Base-by-base conservation (phyloP, 2,329 filamentous ascomycete species). In the Claviceps purpurea region DNA sequence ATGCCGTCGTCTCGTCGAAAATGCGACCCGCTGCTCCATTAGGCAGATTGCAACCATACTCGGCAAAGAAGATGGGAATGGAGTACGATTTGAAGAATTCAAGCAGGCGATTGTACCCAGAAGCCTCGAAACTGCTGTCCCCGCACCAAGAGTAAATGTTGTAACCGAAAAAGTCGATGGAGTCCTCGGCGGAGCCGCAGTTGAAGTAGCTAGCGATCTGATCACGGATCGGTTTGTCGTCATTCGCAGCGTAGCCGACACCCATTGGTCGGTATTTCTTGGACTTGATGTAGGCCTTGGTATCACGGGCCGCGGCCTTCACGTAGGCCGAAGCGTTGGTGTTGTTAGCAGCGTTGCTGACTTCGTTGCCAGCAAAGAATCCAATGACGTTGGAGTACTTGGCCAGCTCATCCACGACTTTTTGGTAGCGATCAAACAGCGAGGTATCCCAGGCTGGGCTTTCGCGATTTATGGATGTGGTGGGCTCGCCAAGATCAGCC, bases 71-170 rank as follows among this genome's bases (percentile, higher is more conserved):
- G 63, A 89, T 86, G 50, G 93, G 93, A 4, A 97, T 87, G 8
- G 87, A 88, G 77, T 93, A 98, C 66, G 84, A 81, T 54, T 76
- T 69, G 75, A 95, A 98, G 72, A 95, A 91, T 58, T 87, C 70
- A 60, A 89, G 89, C 66, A 93, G 85, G 51, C 82, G 77, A 58
- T 84, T 75, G 72, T 90, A 98, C 50, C 89, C 88, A 5, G 93
- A 96, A 53, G 75, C 65, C 39, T 75, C 64, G 73, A 85, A 94
- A 62, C 75, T 81, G 64, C 87, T 95, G 60, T 89, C 69, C 60
- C 91, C 93, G 68, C 93, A 98, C 93, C 93, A 98, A 51, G 90
- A 95, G 79, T 98, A 98, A 73, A 97, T 95, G 78, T 98, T 98
- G 84, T 97, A 97, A 54, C 93, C 93, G 87, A 90, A 98, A 77